These are phyloP conservation scores for Tuber brumale DNA, from an alignment of 495 filamentous ascomycete genomes.

Conservation along the genomic window DNA sequence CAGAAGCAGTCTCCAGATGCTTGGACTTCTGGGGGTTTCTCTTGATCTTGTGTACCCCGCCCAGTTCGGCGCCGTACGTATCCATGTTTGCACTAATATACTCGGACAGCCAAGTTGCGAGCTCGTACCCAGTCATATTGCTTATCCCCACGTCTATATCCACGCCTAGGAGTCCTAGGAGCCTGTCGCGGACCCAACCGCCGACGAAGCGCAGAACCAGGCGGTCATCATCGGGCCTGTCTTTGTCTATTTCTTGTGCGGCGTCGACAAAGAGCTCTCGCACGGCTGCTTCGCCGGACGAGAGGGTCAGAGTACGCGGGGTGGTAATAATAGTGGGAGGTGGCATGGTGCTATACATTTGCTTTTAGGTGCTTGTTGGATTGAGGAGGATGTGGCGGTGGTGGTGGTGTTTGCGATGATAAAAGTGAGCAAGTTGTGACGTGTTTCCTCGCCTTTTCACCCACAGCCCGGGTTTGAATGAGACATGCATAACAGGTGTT, in stretches of 20 bases:
- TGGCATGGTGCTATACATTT: background rate
- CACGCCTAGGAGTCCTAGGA: slow-evolving; percentile 69
- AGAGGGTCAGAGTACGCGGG: slow-evolving; percentile 10
- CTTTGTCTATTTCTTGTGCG: slow-evolving; percentile 27
- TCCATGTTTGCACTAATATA: slow-evolving; percentile 52
- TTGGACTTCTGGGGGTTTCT: slow-evolving; percentile 96
- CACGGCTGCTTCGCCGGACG: slow-evolving; percentile 16
- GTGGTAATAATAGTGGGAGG: background rate
- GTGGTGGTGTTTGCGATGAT: background rate
- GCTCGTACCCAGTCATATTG: slow-evolving; percentile 84
- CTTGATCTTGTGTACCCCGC: slow-evolving; percentile 65
- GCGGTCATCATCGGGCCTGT: background rate
- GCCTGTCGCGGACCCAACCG: slow-evolving; percentile 97
- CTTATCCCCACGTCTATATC: slow-evolving; percentile 96
- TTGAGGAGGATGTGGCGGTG: no score
- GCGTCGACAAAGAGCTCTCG: slow-evolving; percentile 33
- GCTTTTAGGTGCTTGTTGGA: background rate
- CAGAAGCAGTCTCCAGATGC: slow-evolving; percentile 88
- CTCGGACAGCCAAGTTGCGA: slow-evolving; percentile 56
- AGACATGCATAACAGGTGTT: no score
- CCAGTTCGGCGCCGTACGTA: slow-evolving; percentile 44
- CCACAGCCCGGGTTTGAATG: no score
- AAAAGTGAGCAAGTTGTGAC: no score
- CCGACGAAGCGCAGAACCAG: slow-evolving; percentile 81
- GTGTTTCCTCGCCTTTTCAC: no score